Evolutionary conservation across 441 rosid genomes (phyloP).

Genomic region (Brassica balearica): DNA sequence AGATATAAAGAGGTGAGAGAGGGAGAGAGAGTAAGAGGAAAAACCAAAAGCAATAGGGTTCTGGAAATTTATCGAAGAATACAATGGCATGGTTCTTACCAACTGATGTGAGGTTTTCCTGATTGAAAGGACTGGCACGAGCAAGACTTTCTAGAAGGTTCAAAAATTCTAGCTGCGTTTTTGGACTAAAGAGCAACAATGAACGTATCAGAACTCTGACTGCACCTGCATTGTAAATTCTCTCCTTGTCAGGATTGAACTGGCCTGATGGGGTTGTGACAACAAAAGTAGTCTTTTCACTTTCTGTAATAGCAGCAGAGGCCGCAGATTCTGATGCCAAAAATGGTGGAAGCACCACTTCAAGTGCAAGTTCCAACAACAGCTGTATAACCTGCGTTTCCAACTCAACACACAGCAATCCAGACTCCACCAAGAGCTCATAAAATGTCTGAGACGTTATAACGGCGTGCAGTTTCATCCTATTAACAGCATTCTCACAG

Average conservation of each 20-base stretch:
- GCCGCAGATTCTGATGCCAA: constrained; percentile 60
- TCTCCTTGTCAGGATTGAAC: constrained; percentile 80
- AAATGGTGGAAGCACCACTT: constrained; percentile 94
- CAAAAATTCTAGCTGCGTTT: constrained; percentile 92
- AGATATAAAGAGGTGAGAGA: constrained; percentile 24
- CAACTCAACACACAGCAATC: constrained; percentile 91
- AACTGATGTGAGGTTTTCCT: constrained; percentile 94
- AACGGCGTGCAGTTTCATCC: constrained; percentile 85
- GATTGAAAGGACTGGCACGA: constrained; percentile 91
- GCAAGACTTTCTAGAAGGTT: constrained; percentile 87
- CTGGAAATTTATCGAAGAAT: constrained; percentile 33
- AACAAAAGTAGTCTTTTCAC: constrained; percentile 58
- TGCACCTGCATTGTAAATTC: constrained; percentile 94
- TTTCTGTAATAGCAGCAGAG: constrained; percentile 57
- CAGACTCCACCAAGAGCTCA: constrained; percentile 96
- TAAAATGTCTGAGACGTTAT: constrained; percentile 92
- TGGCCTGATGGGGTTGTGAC: constrained; percentile 68
- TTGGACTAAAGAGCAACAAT: constrained; percentile 93
- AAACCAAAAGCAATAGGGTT: constrained; percentile 23
- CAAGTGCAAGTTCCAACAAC: constrained; percentile 95
- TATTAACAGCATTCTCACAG: constrained; percentile 78
- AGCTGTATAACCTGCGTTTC: constrained; percentile 98
- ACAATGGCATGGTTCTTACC: constrained; percentile 62
- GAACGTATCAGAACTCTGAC: constrained; percentile 89
- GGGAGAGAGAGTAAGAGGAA: constrained; percentile 32